These are phyloP conservation scores for Lactarius deliciosus DNA, from an alignment of 768 basidiomycete species.

Conservation along the genomic window DNA sequence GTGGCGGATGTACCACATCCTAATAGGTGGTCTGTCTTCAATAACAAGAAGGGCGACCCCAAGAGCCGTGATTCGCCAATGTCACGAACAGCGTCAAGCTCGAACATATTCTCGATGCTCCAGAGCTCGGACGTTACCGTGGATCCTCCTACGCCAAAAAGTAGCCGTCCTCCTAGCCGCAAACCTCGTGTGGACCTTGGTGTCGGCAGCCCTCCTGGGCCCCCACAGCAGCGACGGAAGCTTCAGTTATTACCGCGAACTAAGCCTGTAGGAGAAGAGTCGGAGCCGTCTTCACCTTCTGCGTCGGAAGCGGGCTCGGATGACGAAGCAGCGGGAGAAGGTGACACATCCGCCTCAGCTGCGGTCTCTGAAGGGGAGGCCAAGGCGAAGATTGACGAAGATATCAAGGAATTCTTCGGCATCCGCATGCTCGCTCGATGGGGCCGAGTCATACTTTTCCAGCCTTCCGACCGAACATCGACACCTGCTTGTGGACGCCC, in stretches of 20 bases:
- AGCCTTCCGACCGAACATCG: conserved; percentile 66
- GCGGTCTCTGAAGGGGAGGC: conserved; percentile 68
- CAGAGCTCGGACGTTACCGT: conserved; percentile 56
- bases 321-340: conserved; percentile 44
- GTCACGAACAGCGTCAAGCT: conserved; percentile 73
- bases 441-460: conserved; percentile 85
- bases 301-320: conserved; percentile 51
- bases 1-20: conserved; percentile 58
- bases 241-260: conserved; percentile 78
- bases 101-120: conserved; percentile 90
- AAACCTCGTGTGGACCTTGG: conserved; percentile 54
- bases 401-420: conserved; percentile 83
- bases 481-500: conserved; percentile 65
- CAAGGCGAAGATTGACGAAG: conserved; percentile 74
- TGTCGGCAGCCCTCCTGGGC: conserved; percentile 46
- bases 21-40: conserved; percentile 91
- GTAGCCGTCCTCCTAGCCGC: conserved; percentile 50
- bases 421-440: conserved; percentile 80
- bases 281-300: conserved; percentile 41
- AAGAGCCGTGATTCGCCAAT: conserved; percentile 66
- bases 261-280: conserved; percentile 55
- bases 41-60: conserved; percentile 58
- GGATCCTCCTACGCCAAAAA: conserved; percentile 49
- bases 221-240: conserved; percentile 58
- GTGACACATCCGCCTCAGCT: conserved; percentile 29